Evolutionary conservation across 108 stramenopile genomes (phyloP), one percentile per base, ranked within the genome.

Genomic region (Fragilaria crotonensis): DNA sequence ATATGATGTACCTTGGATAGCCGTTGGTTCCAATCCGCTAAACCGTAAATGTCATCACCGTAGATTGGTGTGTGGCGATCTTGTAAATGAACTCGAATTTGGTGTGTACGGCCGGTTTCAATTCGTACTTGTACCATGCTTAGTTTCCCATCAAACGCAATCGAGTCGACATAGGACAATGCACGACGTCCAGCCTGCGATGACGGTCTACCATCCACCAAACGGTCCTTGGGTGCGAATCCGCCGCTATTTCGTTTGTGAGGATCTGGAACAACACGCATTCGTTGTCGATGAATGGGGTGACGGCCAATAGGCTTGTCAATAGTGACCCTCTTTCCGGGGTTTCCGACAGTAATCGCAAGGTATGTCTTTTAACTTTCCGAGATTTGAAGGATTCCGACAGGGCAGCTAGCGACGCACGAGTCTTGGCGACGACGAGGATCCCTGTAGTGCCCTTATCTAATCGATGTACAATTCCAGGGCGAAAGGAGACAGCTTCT

Each of bases 361-460:
- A 96, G 59, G 53, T 97, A 97, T 26, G 84, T 82, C 48, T 97
- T 97, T 30, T 72, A 17, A 95, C 89, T 23, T 75, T 68, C 28
- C 94, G 82, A 41, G 60, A 33, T 18, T 88, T 86, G 73, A 97
- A 97, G 30, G 90, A 60, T 58, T 76, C 77, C 1, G 95, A 95
- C 41, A 97, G 73, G 3, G 68, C 61, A 29, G 88, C 70, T 11
- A 91, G 68, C 5, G 96, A 85, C 14, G 62, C 46, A n/a, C 61
- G 59, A 23, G 85, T 89, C 76, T 97, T 97, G 18, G 95, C 94
- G n/a, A 95, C 93, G n/a, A 97, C 84, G 28, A 97, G 60, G 21
- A 95, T 77, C 19, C 97, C 97, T 4, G 91, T 92, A 5, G 97
- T 97, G 19, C 94, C 95, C 73, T 96, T 96, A 65, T 97, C 97